Base-by-base conservation (phyloP, 2,329 filamentous ascomycete species). In the Cercospora sp. region DNA sequence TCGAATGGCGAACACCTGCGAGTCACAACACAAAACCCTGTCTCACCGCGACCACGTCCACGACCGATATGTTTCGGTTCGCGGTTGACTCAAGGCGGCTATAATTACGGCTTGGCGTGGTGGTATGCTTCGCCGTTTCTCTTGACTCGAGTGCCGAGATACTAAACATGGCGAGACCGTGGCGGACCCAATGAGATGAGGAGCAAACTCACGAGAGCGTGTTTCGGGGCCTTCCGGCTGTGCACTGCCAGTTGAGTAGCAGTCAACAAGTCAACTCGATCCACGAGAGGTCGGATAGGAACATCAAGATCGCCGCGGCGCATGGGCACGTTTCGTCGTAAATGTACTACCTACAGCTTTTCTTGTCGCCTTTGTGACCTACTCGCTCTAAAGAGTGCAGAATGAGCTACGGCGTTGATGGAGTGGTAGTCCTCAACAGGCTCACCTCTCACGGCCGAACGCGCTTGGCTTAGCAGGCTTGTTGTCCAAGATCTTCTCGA, bases 401-500 rank as follows among this genome's bases (percentile, higher is more conserved):
- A n/a, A 57, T 43, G 49, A 63, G 61, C 26, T 53, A 18, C 26
- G 43, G 26, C 10, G 5, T 45, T 18, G 55, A n/a, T 43, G 30
- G 8, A 30, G 10, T 18, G 30, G 12, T 9, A 18, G 43, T 62
- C 60, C 21, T 18, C 51, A 3, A 34, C 16, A 32, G 28, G 66
- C 73, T 74, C 72, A 77, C 78, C 79, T 79, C 70, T 79, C 72
- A 58, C 79, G 77, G 45, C 77, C 77, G 69, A 76, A 80, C n/a
- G 66, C 67, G 13, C 74, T 67, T 8, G 77, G 71, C 63, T 66
- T 66, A 8, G 71, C 69, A 8, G 81, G 81, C 74, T 79, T 80
- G 74, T 81, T 82, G 69, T 80, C 77, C 59, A 82, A 70, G 21
- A 81, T 76, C 65, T 76, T 76, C 74, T 81, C 84, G 68, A 85